Evolutionary conservation across 306 rosid genomes (phyloP).

Genomic region (Rosa lucieae): DNA sequence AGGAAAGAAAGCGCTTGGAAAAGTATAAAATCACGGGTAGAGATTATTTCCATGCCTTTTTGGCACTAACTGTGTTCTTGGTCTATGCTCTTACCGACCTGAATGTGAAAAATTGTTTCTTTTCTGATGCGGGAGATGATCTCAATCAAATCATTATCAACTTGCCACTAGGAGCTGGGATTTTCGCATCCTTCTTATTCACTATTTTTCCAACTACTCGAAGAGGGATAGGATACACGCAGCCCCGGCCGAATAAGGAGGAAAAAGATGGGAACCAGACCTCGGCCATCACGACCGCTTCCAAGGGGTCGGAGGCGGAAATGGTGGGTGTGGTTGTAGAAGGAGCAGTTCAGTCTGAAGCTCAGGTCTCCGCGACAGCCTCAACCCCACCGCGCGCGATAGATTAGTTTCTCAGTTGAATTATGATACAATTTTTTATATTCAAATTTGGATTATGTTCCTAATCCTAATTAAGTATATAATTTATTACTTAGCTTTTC

Average conservation of each 20-base stretch:
- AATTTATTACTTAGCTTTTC: too few species aligned
- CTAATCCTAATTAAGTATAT: too few species aligned
- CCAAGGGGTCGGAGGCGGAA: not conserved
- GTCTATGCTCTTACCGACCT: constrained; percentile 38
- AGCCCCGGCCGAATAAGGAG: not conserved
- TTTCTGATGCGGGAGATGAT: constrained; percentile 15
- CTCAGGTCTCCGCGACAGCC: not conserved
- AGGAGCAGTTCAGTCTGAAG: not conserved
- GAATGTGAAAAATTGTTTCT: constrained; percentile 41
- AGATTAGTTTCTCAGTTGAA: too few species aligned
- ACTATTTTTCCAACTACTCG: constrained; percentile 44
- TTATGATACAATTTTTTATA: too few species aligned
- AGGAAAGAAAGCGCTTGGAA: not conserved
- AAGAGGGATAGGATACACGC: constrained; percentile 40
- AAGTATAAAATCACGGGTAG: constrained; percentile 9
- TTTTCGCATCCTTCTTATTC: constrained; percentile 43
- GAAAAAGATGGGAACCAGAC: not conserved
- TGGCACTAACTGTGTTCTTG: constrained; percentile 43
- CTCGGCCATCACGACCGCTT: not conserved
- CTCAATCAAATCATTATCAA: constrained; percentile 18
- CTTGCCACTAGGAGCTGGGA: constrained; percentile 42
- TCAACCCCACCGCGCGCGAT: too few species aligned
- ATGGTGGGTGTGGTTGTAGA: not conserved
- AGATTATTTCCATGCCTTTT: constrained; percentile 40
- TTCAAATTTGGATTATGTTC: too few species aligned